Base-by-base conservation (phyloP, 2,329 filamentous ascomycete species). In the Apiospora phragmitis region DNA sequence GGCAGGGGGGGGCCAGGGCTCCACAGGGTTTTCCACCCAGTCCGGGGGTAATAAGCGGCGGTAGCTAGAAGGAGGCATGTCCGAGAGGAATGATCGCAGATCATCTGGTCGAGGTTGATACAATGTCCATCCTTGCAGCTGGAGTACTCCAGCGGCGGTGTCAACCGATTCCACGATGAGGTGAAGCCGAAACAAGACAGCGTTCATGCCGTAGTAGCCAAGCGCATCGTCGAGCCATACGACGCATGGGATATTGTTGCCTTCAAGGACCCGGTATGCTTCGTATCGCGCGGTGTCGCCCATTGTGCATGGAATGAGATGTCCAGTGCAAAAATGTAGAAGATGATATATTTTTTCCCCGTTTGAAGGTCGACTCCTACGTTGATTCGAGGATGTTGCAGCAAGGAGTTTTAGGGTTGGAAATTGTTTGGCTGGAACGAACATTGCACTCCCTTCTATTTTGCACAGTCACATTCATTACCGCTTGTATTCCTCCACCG, bases 161-260 rank as follows among this genome's bases (percentile, higher is more conserved):
- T 67, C 65, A 67, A 67, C 47, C 65, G 65, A 67, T 47, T 38
- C 4, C 16, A 67, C 65, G 65, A 67, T 29, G 1, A 45, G 29
- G 21, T 67, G 38, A 47, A 67, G 65, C 29, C 38, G 21, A 24
- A 47, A 67, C 41, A 67, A 12, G 65, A 45, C 38, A 5, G 65
- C 47, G 8, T 67, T 67, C 65, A 67, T 67, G 65, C 65, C 41
- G 65, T 67, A 67, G 65, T 67, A 45, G 21, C 65, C 65, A 47
- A 67, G 65, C n/a, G 65, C 65, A 45, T 67, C 65, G n/a, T 67
- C 65, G 41, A 67, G 41, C 65, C 65, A 67, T 18, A 67, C n/a
- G n/a, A 67, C 35, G 65, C 18, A 41, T 26, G 65, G 65, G n/a
- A 67, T 67, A 43, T 66, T 41, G 62, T 38, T 12, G 18, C 62